Evolutionary conservation across 2,329 filamentous ascomycete species (phyloP), one percentile per base, ranked within the genome.

Genomic region (Fusarium mundagurra): DNA sequence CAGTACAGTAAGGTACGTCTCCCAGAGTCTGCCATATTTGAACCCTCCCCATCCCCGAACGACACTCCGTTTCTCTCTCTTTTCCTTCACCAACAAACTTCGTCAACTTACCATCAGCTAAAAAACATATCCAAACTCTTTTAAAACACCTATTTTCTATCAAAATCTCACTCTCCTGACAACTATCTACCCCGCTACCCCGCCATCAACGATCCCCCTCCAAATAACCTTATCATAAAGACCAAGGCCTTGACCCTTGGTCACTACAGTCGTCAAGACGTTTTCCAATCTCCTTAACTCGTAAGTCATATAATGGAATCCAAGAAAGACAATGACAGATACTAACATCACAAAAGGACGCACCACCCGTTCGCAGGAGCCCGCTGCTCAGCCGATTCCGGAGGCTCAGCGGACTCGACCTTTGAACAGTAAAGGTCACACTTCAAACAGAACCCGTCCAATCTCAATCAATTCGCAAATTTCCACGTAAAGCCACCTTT

Each of bases 231-330:
- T 72, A 78, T 67, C 69, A 69, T 36, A 71, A 71, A 59, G 88
- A 89, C 89, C 89, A 88, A 89, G 87, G 82, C 78, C 74, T 79
- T 62, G 75, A 78, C 71, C 80, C 82, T 84, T 91, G 90, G 86
- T 93, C 91, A 86, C 84, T 77, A 73, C 81, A 84, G 84, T 85
- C 92, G 92, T 90, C 94, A 98, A 94, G 87, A 98, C 94, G 95
- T 98, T 98, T 92, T 96, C 95, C 89, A 98, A 97, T 88, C 93
- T 97, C 81, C 92, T 98, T 80, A 96, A 96, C 91, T 98, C 95
- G 95, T 98, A 90, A 84, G 94, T 82, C 24, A 77, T 24, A 39
- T 55, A 31, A n/a, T 22, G 10, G 20, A 24, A 5, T 16, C 38
- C 5, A 47, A 41, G 29, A 33, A 38, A 64, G 38, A 31, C 44